Conservation (phyloP, 352 stramenopile genomes). For the Phytophthora pini region DNA sequence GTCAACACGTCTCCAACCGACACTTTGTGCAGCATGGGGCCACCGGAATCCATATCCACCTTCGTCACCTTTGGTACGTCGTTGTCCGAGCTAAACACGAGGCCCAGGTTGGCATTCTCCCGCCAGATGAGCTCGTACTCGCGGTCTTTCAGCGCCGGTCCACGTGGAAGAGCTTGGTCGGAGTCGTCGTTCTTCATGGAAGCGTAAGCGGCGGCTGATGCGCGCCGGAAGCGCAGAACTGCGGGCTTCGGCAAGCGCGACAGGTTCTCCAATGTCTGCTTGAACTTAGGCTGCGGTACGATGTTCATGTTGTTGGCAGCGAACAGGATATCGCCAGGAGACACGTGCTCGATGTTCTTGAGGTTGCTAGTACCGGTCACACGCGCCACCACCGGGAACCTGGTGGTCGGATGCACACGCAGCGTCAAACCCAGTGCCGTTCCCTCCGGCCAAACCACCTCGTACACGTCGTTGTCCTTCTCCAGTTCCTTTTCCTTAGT, state of each 20-base stretch:
- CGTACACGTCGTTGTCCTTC: slow-evolving; percentile 67
- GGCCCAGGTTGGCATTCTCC: slow-evolving; percentile 82
- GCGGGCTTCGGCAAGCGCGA: slow-evolving; percentile 75
- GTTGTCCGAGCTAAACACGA: slow-evolving; percentile 85
- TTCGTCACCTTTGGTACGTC: slow-evolving; percentile 86
- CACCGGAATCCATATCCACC: slow-evolving; percentile 80
- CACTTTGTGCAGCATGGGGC: slow-evolving; percentile 74
- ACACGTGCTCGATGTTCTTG: slow-evolving; percentile 80
- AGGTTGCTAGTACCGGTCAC: slow-evolving; percentile 80
- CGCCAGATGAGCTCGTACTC: slow-evolving; percentile 89
- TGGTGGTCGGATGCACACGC: slow-evolving; percentile 71
- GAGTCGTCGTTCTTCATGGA: slow-evolving; percentile 45
- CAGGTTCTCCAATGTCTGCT: slow-evolving; percentile 78
- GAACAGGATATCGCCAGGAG: slow-evolving; percentile 72
- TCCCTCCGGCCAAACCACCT: slow-evolving; percentile 75
- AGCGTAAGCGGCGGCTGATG: slow-evolving; percentile 44
- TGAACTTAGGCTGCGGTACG: slow-evolving; percentile 78
- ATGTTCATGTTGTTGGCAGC: slow-evolving; percentile 79
- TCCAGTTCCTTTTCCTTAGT: slow-evolving; percentile 36
- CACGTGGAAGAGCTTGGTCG: slow-evolving; percentile 58
- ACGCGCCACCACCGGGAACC: slow-evolving; percentile 73
- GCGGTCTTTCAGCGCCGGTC: slow-evolving; percentile 62
- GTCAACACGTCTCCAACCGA: slow-evolving; percentile 78
- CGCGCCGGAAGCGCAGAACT: slow-evolving; percentile 67
- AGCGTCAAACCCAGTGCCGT: slow-evolving; percentile 73